A percentile compares a stretch with the other conserved stretches of the same genome.
phyloP scores from a whole-genome alignment of 1,284 basidiomycete genomes.

The Leccinum cinnamomeum region DNA sequence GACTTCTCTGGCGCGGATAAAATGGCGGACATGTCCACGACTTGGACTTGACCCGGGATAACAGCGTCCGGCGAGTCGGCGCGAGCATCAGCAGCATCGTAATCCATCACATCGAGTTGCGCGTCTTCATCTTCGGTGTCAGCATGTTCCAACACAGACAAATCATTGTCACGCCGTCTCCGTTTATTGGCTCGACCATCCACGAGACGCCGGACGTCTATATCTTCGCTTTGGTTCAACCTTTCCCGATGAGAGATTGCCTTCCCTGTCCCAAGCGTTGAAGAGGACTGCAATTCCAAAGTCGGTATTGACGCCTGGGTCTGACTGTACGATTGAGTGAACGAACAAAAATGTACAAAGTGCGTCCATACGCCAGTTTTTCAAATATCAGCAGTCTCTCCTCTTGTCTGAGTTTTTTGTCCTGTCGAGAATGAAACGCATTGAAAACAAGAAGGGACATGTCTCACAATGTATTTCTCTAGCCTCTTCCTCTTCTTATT shows the following conservation, averaged over 20 bases:
- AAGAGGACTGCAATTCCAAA: constrained; percentile 67
- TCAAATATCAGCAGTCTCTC: constrained; percentile 71
- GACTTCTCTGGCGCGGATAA: constrained; percentile 14
- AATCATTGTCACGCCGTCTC: constrained; percentile 41
- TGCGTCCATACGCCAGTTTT: constrained; percentile 64
- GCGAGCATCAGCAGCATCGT: constrained; percentile 1
- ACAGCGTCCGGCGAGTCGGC: neutral
- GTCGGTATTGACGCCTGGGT: constrained; percentile 67
- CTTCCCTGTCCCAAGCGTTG: constrained; percentile 75
- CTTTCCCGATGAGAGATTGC: constrained; percentile 57
- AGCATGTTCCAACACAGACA: constrained; percentile 32
- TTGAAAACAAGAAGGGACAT: neutral
- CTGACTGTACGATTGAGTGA: constrained; percentile 50
- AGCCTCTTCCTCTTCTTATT: constrained; percentile 78
- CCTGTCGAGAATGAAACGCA: constrained; percentile 42
- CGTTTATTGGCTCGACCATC: constrained; percentile 49
- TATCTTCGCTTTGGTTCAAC: constrained; percentile 60
- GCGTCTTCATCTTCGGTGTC: constrained; percentile 38
- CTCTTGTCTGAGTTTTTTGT: constrained; percentile 86
- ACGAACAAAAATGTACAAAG: neutral
- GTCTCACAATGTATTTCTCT: constrained; percentile 79
- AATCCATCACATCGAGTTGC: constrained; percentile 28
- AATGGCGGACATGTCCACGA: constrained; percentile 22
- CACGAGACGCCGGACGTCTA: constrained; percentile 53
- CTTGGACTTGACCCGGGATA: constrained; percentile 4